Conservation (phyloP, 306 rosid genomes). For the Lupinus albus region DNA sequence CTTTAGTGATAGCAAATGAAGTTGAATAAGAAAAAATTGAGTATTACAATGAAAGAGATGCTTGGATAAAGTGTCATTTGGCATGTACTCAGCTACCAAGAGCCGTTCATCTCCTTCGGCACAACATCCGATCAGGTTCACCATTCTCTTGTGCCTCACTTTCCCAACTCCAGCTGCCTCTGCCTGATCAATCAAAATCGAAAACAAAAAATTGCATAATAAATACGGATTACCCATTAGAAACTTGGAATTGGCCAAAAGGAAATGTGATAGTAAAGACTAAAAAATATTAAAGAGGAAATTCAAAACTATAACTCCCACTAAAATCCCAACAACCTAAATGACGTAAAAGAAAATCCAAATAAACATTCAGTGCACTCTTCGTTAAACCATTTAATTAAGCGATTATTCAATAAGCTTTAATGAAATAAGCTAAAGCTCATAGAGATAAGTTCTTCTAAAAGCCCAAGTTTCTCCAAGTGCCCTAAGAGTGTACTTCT, state of each 20-base stretch:
- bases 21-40: slow-evolving; percentile 30
- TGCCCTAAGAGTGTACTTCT: background rate
- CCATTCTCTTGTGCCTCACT: slow-evolving; percentile 80
- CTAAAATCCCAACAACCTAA: background rate
- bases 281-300: no score
- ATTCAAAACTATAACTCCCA: no score
- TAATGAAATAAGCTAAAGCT: no score
- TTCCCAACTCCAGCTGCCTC: slow-evolving; percentile 84
- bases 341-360: slow-evolving; percentile 21
- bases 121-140: slow-evolving; percentile 80
- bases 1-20: slow-evolving; percentile 29
- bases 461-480: no score
- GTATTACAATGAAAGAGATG: slow-evolving; percentile 79
- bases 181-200: slow-evolving; percentile 56
- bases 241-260: background rate
- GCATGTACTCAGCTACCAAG: slow-evolving; percentile 83
- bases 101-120: slow-evolving; percentile 84
- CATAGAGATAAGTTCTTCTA: no score
- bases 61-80: slow-evolving; percentile 79
- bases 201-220: slow-evolving; percentile 30
- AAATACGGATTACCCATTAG: background rate
- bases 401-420: no score
- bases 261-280: background rate
- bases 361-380: background rate
- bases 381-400: no score